Base-by-base conservation (phyloP, 352 stramenopile genomes). In the Phytophthora pisi region DNA sequence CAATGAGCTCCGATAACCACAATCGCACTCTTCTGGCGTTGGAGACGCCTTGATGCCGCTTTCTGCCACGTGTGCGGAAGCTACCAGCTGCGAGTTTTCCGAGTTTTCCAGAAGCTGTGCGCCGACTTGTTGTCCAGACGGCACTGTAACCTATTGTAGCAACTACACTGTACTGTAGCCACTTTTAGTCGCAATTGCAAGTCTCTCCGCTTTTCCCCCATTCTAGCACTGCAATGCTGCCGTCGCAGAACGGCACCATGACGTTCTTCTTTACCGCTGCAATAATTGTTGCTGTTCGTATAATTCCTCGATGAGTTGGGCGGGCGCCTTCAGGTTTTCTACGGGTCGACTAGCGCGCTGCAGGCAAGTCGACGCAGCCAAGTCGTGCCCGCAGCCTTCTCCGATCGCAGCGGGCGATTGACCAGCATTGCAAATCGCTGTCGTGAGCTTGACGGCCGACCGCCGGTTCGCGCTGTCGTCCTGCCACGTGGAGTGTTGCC, bases 401-500 rank as follows among this genome's bases (percentile, higher is more conserved):
- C 10, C 24, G 36, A 30, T 31, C 51, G 23, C 34, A 54, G 38
- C 24, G 36, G n/a, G 34, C 34, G 24, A 9, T 49, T 55, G 26
- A 28, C 40, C 52, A 34, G 3, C 23, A 18, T 64, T 66, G 61
- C 61, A 74, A 74, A 70, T 74, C 67, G 16, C 26, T 20, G 31
- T 45, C 15, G 28, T 26, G 26, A 53, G 38, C 62, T 58, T 30
- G 20, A 46, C 46, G 28, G 38, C 49, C 57, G 57, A 56, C 58
- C 45, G 45, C 46, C 23, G 59, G 31, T 56, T 43, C 52, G 40
- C 31, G 51, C 51, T 62, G 65, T 49, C 54, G 18, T 56, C 26
- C 34, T 75, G 67, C 67, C 67, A 71, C 67, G 67, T 75, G 67
- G 61, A 71, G 42, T 60, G 63, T 66, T 69, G 40, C 60, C 26